Base-by-base conservation (phyloP, 1,284 basidiomycete species). In the Trichosporon sp. region DNA sequence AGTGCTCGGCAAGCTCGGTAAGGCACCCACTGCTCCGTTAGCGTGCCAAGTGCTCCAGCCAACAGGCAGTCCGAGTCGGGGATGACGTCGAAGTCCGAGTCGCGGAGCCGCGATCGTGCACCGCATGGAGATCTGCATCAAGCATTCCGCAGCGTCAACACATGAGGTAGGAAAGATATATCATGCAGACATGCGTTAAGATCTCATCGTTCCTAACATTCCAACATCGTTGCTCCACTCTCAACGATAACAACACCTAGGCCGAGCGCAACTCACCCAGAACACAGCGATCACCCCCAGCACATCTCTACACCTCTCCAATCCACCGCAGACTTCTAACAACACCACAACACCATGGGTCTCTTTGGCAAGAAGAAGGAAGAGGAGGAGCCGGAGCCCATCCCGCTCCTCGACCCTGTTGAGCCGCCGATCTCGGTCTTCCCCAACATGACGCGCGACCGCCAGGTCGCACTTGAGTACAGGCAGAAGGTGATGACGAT, bases 341-440 rank as follows among this genome's bases (percentile, higher is more conserved):
- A 8, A 16, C 5, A 8, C 2, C 31, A 35, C 56, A 32, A n/a
- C 16, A 14, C 16, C 19, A 65, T 65, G 64, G 38, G 64, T n/a
- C 26, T 65, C 7, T 65, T 65, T 16, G 16, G 59, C 11, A 46
- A 43, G 38, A 31, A 40, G 38, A 46, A 65, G 26, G 38, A 37
- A 37, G 35, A 40, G n/a, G 40, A 38, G 32, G 38, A 40, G n/a
- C 38, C 19, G 2, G 38, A 65, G 3, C 64, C 40, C 21, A 26
- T 65, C 32, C 64, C 38, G 19, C 38, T 65, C 38, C 40, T 65
- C 11, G 64, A 46, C 64, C 38, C 21, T 19, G 64, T 65, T 37
- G 64, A 46, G 19, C 64, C 64, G 19, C 38, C 64, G 21, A 65
- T 65, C 64, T 43, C 35, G 11, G 21, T 43, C 2, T 65, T 31